Evolutionary conservation across 2,329 filamentous ascomycete genomes (phyloP).

Genomic region (Pseudogymnoascus sp.): DNA sequence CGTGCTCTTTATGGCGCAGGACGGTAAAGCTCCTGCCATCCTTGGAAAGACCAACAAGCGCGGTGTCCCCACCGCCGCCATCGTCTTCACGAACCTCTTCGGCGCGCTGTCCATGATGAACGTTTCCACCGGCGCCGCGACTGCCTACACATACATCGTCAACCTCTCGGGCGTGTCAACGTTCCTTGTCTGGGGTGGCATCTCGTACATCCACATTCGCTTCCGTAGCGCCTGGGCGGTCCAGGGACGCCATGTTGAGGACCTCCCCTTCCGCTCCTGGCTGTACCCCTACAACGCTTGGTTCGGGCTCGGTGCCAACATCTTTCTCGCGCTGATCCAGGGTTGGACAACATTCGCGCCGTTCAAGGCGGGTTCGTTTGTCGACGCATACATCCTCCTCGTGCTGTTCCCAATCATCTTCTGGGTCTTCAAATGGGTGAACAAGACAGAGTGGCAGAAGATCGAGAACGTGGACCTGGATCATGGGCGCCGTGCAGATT

Average conservation of each 20-base stretch:
- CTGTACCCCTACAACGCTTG: slow-evolving; percentile 52
- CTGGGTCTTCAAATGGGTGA: slow-evolving; percentile 44
- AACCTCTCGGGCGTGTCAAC: slow-evolving; percentile 63
- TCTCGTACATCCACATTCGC: slow-evolving; percentile 62
- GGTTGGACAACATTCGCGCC: slow-evolving; percentile 53
- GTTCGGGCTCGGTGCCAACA: slow-evolving; percentile 48
- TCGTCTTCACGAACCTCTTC: slow-evolving; percentile 62
- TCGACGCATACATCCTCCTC: slow-evolving; percentile 55
- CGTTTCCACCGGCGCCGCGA: slow-evolving; percentile 54
- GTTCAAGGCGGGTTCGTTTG: slow-evolving; percentile 50
- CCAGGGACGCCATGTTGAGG: slow-evolving; percentile 46
- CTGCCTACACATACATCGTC: slow-evolving; percentile 61
- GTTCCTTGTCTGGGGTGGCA: slow-evolving; percentile 64
- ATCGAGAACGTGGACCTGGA: slow-evolving; percentile 47
- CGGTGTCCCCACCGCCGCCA: slow-evolving; percentile 51
- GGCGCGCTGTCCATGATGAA: slow-evolving; percentile 71
- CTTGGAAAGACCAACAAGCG: slow-evolving; percentile 58
- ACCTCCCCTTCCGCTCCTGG: slow-evolving; percentile 48
- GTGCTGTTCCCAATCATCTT: slow-evolving; percentile 53
- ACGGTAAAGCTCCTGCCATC: slow-evolving; percentile 60
- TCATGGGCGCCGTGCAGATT: slow-evolving; percentile 45
- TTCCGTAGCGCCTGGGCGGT: slow-evolving; percentile 56
- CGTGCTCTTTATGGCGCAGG: slow-evolving; percentile 66
- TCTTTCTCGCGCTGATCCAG: slow-evolving; percentile 52
- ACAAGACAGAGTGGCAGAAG: slow-evolving; percentile 43